Base-by-base conservation (phyloP, 495 filamentous ascomycete species). In the Penicillium egyptiacum region DNA sequence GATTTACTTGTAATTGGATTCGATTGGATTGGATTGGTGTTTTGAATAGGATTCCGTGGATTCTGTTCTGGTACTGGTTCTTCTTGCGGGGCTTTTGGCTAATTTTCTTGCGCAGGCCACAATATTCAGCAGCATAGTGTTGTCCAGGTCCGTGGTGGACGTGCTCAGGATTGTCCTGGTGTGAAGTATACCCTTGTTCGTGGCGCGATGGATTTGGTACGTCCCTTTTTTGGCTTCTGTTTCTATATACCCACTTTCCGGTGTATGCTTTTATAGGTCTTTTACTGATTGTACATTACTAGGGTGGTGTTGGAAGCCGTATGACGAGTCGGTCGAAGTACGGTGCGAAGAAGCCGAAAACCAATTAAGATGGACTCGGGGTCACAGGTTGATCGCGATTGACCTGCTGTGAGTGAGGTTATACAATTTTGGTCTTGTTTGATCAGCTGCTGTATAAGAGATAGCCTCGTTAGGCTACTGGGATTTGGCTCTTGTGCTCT, bases 61-160 rank as follows among this genome's bases (percentile, higher is more conserved):
- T 16, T 28, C 12, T 46, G 8, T 26, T 26, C 14, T 2, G 2
- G 22, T 8, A 23, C 23, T 46, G 22, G 43, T 25, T 2, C 14
- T 6, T 25, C 2, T 6, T 3, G 25, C 20, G 16, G 25, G 23
- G 3, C 1, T 22, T 49, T 50, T 44, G 19, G 60, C 61, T 58
- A 52, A 65, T 39, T 20, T 30, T 44, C 31, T 20, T 55, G n/a
- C 67, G 9, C 35, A 87, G 86, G 94, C 31, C 94, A 98, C 78
- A 98, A 98, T 79, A 90, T 96, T 60, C 93, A 96, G 80, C 94
- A 98, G 83, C 94, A 99, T 80, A 91, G 88, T 68, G 94, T 98
- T 31, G 94, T 98, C 50, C 78, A 97, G 58, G 92, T 98, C 12
- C 81, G 94, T 56, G 94, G 94, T 45, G 94, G 94, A 16, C 77